Conservation (phyloP, 2,329 filamentous ascomycete genomes). For the Talaromyces sp. region DNA sequence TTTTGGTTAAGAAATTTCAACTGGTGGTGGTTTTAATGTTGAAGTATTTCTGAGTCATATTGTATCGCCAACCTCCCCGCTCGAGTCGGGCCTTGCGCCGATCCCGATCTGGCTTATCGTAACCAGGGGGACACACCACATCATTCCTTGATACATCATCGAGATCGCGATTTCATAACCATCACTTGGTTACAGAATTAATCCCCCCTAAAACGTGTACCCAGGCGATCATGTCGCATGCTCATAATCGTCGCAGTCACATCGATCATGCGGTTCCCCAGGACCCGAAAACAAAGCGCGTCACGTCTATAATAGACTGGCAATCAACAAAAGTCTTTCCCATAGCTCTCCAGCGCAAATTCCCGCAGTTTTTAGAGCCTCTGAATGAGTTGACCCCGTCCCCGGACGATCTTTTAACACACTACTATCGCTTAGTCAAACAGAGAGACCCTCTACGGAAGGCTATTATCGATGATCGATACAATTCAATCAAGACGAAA, state of each 20-base stretch:
- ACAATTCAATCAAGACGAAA: slow-evolving; percentile 6
- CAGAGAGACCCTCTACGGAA: slow-evolving; percentile 3
- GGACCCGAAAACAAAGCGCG: slow-evolving; percentile 15
- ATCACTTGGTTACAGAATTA: not conserved
- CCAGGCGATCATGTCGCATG: not conserved
- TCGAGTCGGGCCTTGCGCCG: too few species aligned
- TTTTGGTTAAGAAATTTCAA: too few species aligned
- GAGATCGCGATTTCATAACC: too few species aligned
- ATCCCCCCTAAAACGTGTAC: not conserved
- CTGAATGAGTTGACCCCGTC: not conserved
- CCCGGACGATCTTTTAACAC: not conserved
- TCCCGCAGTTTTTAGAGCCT: slow-evolving; percentile 14
- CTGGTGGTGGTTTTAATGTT: too few species aligned
- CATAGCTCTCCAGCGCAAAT: slow-evolving; percentile 10
- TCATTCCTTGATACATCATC: too few species aligned
- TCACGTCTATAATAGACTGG: slow-evolving; percentile 15
- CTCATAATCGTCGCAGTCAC: not conserved
- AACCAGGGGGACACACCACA: too few species aligned
- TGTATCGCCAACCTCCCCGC: too few species aligned
- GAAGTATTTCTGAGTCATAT: too few species aligned
- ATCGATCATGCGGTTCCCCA: slow-evolving; percentile 1
- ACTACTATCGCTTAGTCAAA: slow-evolving; percentile 9
- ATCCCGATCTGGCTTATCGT: too few species aligned
- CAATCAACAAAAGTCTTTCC: slow-evolving; percentile 11
- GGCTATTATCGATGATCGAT: slow-evolving; percentile 6